phyloP scores from a whole-genome alignment of 2,329 filamentous ascomycete species.

The Dactylonectria estremocensis region DNA sequence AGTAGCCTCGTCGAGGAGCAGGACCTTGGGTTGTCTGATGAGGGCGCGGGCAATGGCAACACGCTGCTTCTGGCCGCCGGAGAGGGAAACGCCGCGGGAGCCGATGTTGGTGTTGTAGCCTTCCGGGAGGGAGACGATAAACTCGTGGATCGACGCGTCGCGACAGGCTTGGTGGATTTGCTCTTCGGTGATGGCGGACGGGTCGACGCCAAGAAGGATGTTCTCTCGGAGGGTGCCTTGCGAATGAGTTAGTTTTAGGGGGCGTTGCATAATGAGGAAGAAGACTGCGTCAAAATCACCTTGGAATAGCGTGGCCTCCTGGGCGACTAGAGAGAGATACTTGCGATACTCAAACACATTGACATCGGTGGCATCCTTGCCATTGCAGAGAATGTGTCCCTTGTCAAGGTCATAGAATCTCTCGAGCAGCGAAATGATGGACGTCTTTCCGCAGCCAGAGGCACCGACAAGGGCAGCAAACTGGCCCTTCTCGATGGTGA shows the following conservation, averaged over 20 bases:
- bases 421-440: constrained; percentile 76
- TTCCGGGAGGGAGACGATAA: constrained; percentile 76
- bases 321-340: constrained; percentile 79
- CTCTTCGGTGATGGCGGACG: constrained; percentile 66
- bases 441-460: constrained; percentile 81
- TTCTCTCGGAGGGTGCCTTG: constrained; percentile 77
- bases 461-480: constrained; percentile 80
- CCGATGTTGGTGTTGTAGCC: constrained; percentile 79
- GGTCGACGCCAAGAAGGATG: constrained; percentile 75
- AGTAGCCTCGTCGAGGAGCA: constrained; percentile 82
- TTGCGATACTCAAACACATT: constrained; percentile 75
- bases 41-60: constrained; percentile 79
- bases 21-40: constrained; percentile 74
- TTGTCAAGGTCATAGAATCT: constrained; percentile 78
- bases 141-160: constrained; percentile 79
- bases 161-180: constrained; percentile 68
- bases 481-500: constrained; percentile 77
- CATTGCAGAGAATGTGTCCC: constrained; percentile 77
- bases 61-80: constrained; percentile 81
- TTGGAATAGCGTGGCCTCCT: constrained; percentile 82
- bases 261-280: background rate
- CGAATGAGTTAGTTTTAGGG: background rate
- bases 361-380: constrained; percentile 70
- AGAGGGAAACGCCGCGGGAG: constrained; percentile 75
- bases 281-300: constrained; percentile 53